A percentile compares a stretch with the other conserved stretches of the same genome.
phyloP scores from a whole-genome alignment of 352 stramenopile species.

The Albugo laibachii region DNA sequence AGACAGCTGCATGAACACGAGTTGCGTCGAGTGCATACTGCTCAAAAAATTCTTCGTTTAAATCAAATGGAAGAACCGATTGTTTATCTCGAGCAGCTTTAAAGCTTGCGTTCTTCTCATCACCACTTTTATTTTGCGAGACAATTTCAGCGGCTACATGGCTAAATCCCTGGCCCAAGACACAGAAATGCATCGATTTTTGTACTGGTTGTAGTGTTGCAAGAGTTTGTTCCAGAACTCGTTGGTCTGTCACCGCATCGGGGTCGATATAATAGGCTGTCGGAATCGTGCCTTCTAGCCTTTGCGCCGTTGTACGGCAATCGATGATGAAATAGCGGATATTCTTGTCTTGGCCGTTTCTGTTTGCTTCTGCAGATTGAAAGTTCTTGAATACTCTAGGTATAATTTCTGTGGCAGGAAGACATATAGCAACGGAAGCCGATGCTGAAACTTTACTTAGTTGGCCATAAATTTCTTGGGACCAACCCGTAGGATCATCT shows the following conservation, averaged over 20 bases:
- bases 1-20: conserved; percentile 37
- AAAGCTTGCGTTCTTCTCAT: conserved; percentile 4
- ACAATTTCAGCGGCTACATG: conserved; percentile 39
- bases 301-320: conserved; percentile 29
- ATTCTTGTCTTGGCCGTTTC: conserved; percentile 6
- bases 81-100: neutral
- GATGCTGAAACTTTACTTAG: conserved; percentile 21
- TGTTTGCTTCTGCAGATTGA: conserved; percentile 11
- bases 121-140: conserved; percentile 7
- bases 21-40: conserved; percentile 40
- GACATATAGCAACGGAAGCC: conserved; percentile 27
- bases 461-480: conserved; percentile 3
- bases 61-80: conserved; percentile 15
- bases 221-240: conserved; percentile 38
- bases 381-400: conserved; percentile 52
- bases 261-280: conserved; percentile 66
- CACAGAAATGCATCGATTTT: conserved; percentile 40
- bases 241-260: conserved; percentile 25
- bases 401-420: conserved; percentile 40
- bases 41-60: conserved; percentile 38
- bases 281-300: conserved; percentile 27
- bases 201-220: conserved; percentile 43
- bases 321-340: conserved; percentile 68
- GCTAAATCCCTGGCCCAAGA: conserved; percentile 63
- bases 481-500: neutral